These are phyloP conservation scores for Cladophialophora yegresii DNA, from an alignment of 2,329 filamentous ascomycete genomes.

Conservation along the genomic window DNA sequence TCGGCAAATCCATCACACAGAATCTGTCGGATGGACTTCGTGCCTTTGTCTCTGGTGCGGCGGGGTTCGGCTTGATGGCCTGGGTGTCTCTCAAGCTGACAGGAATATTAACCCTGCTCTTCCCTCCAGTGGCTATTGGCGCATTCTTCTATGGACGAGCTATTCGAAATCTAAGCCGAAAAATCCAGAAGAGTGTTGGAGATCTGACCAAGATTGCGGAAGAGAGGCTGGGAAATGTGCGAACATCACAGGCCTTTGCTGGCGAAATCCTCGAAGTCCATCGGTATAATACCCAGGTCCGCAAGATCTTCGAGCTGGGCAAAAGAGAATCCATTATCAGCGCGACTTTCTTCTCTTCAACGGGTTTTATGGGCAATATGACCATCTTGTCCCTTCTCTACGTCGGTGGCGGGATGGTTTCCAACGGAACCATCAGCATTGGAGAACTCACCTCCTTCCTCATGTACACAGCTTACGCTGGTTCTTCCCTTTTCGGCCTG, in stretches of 20 bases:
- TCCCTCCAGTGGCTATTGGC: constrained; percentile 85
- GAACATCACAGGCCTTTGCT: constrained; percentile 93
- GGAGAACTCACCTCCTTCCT: constrained; percentile 94
- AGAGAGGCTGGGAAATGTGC: constrained; percentile 94
- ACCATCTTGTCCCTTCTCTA: constrained; percentile 89
- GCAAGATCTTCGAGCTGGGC: constrained; percentile 87
- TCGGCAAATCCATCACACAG: constrained; percentile 97
- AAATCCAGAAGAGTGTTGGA: constrained; percentile 91
- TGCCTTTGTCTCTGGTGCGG: constrained; percentile 82
- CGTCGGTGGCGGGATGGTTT: constrained; percentile 86
- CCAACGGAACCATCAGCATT: constrained; percentile 79
- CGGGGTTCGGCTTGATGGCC: constrained; percentile 91
- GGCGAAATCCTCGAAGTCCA: constrained; percentile 87
- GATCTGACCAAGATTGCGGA: constrained; percentile 95
- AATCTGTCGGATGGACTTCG: constrained; percentile 96
- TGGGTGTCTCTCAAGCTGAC: constrained; percentile 92
- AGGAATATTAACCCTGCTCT: constrained; percentile 79
- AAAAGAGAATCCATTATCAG: constrained; percentile 83
- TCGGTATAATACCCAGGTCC: constrained; percentile 89
- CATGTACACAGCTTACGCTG: constrained; percentile 92
- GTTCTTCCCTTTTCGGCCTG: constrained; percentile 86
- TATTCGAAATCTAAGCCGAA: constrained; percentile 84
- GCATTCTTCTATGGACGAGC: constrained; percentile 89
- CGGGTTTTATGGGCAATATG: constrained; percentile 93
- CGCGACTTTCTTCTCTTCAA: constrained; percentile 83